Evolutionary conservation across 208 protist species (phyloP).

Genomic region (Jaenimonas drosophilae): DNA sequence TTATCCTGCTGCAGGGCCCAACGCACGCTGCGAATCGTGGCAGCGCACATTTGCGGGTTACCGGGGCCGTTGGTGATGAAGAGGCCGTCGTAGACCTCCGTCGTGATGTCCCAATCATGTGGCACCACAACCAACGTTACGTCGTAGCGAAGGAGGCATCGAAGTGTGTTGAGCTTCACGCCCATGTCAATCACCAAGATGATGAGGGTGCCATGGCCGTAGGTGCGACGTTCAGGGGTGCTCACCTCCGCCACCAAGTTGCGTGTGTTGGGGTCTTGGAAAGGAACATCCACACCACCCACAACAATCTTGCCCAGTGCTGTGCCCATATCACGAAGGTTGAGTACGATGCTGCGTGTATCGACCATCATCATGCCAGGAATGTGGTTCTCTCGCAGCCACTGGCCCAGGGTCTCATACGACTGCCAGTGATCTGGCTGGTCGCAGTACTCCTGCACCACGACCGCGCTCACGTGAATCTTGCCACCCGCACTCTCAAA

Average conservation of each 20-base stretch:
- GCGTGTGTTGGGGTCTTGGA: slow-evolving; percentile 90
- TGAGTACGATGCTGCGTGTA: slow-evolving; percentile 96
- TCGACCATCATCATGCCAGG: slow-evolving; percentile 97
- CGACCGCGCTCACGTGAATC: slow-evolving; percentile 87
- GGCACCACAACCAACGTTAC: slow-evolving; percentile 79
- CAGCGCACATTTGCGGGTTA: slow-evolving; percentile 81
- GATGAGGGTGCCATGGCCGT: slow-evolving; percentile 75
- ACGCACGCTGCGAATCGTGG: slow-evolving; percentile 91
- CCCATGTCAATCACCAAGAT: slow-evolving; percentile 93
- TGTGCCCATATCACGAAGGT: slow-evolving; percentile 91
- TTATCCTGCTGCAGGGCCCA: slow-evolving; percentile 82
- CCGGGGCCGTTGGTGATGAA: slow-evolving; percentile 96
- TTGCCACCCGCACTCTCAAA: slow-evolving; percentile 92
- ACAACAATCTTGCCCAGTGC: slow-evolving; percentile 88
- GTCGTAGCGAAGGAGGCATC: slow-evolving; percentile 87
- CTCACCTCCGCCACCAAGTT: slow-evolving; percentile 95
- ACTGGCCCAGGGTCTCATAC: slow-evolving; percentile 66
- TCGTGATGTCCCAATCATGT: slow-evolving; percentile 94
- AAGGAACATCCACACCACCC: slow-evolving; percentile 58
- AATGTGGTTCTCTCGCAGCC: slow-evolving; percentile 91
- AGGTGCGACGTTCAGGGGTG: slow-evolving; percentile 62
- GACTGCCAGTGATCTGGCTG: slow-evolving; percentile 94
- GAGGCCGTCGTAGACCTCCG: slow-evolving; percentile 93
- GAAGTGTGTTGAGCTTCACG: slow-evolving; percentile 93
- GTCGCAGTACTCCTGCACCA: slow-evolving; percentile 93